Conservation (phyloP, 2,329 filamentous ascomycete genomes). For the Aspergillus ibericus region DNA sequence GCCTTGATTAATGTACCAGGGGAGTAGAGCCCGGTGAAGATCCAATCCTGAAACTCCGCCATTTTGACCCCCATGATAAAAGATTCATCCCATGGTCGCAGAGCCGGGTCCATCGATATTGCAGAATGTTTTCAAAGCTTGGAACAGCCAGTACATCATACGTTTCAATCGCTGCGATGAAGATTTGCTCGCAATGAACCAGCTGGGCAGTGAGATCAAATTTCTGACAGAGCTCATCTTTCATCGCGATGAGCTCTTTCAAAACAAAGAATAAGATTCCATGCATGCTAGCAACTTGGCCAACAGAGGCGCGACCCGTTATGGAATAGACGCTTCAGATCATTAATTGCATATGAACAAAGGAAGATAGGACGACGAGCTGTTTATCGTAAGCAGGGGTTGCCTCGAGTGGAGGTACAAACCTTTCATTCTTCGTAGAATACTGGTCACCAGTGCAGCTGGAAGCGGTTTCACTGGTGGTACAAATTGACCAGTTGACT, state of each 20-base stretch:
- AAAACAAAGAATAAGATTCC: conserved; percentile 4
- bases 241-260: conserved; percentile 3
- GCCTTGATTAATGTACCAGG: not conserved
- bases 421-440: conserved; percentile 1
- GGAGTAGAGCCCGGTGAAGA: not conserved
- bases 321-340: not conserved
- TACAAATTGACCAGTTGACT: not conserved
- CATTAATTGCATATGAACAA: conserved; percentile 4
- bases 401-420: too few relatives aligned
- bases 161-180: not conserved
- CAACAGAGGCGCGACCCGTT: not conserved
- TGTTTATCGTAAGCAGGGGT: not conserved
- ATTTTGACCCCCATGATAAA: not conserved
- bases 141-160: conserved; percentile 8
- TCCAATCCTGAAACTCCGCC: not conserved
- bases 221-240: not conserved
- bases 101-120: not conserved
- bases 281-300: not conserved
- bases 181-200: not conserved
- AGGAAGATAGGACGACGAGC: conserved; percentile 5
- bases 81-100: not conserved
- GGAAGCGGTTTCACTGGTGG: not conserved
- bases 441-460: not conserved
- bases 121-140: conserved; percentile 6
- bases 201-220: conserved; percentile 1